Base-by-base conservation (phyloP, 208 protist species). In the Acanthamoeba castellanii region DNA sequence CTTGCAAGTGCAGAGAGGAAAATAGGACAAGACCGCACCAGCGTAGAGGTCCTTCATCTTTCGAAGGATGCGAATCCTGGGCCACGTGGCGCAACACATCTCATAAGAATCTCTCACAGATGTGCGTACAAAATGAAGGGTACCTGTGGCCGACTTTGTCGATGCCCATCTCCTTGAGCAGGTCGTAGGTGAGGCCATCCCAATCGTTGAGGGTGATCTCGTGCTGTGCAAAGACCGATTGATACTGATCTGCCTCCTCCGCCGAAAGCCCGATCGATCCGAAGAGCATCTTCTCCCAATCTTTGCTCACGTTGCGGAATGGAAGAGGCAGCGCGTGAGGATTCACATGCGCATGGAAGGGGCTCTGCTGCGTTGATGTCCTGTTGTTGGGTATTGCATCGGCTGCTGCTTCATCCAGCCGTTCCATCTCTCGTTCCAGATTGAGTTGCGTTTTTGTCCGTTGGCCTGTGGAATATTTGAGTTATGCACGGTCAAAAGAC, bases 111-210 rank as follows among this genome's bases (percentile, higher is more conserved):
- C 37, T 42, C 37, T 42, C 37, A 3, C 37, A 42, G 37, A 42
- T 42, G 37, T n/a, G n/a, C n/a, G n/a, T 42, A 42, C 37, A 42
- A 13, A 74, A 74, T 74, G 66, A 74, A 42, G 11, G 13, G 70
- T 45, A 78, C 70, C 70, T 7, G 22, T 78, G 70, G 37, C 70
- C 70, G 16, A 78, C 37, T 45, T 78, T 78, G 22, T 78, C 70
- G 30, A 78, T 25, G 70, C 70, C 70, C 34, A 78, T 45, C 70
- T 78, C 70, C 34, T 34, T 50, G 34, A 78, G 70, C 8, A 78
- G 70, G 32, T 78, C 70, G 70, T 78, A 78, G 70, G 70, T 78
- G 70, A 78, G 70, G 11, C 70, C 70, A 25, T 78, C 70, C 70
- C 70, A 78, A 30, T 78, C 70, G 16, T 78, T 47, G 37, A 78